Evolutionary conservation across 1,284 basidiomycete species (phyloP).

Genomic region (Puccinia horiana): DNA sequence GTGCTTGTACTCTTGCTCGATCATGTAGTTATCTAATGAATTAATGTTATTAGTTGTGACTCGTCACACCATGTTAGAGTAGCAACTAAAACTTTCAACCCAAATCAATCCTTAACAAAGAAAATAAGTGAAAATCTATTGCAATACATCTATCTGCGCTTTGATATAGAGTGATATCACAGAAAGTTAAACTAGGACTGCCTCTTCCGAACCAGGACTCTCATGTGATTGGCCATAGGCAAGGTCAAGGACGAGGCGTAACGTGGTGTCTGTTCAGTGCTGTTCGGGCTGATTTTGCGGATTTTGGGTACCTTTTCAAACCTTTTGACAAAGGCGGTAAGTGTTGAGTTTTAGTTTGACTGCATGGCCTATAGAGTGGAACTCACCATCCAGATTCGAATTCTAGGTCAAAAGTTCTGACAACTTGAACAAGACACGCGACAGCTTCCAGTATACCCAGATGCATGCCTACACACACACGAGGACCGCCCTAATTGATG

Average conservation of each 20-base stretch:
- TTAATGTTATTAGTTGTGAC: no score
- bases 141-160: not conserved
- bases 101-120: not conserved
- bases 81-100: no score
- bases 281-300: slow-evolving; percentile 32
- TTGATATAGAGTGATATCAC: not conserved
- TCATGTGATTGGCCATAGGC: slow-evolving; percentile 45
- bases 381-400: slow-evolving; percentile 45
- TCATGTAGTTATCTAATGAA: no score
- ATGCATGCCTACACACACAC: slow-evolving; percentile 47
- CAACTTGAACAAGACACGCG: slow-evolving; percentile 35
- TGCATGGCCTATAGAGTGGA: not conserved
- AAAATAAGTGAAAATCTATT: not conserved
- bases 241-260: slow-evolving; percentile 46
- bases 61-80: no score
- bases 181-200: not conserved
- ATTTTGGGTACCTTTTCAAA: slow-evolving; percentile 45
- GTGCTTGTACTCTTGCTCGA: no score
- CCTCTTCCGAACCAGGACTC: slow-evolving; percentile 22
- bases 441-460: slow-evolving; percentile 42
- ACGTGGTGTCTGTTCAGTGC: slow-evolving; percentile 30
- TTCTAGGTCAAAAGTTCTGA: slow-evolving; percentile 36
- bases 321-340: not conserved
- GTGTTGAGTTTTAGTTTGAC: not conserved
- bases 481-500: slow-evolving; percentile 33